Evolutionary conservation across 2,329 filamentous ascomycete genomes (phyloP).

Genomic region (Aspergillus pseudoglaucus): DNA sequence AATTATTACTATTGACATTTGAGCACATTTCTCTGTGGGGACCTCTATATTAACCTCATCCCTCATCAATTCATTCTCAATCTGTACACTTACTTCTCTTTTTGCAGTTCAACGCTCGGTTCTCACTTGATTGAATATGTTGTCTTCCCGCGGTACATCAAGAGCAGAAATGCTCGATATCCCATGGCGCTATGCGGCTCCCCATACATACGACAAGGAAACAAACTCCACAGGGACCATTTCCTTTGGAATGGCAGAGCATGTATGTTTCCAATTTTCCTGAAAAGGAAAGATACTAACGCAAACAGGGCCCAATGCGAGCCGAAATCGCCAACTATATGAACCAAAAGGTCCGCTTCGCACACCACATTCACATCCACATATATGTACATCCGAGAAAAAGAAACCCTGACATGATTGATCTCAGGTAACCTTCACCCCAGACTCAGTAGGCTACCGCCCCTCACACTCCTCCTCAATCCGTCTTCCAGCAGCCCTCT

Average conservation of each 20-base stretch:
- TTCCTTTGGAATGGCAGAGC: conserved; percentile 32
- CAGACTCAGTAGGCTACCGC: conserved; percentile 36
- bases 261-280: conserved; percentile 17
- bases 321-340: conserved; percentile 34
- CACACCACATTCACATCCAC: too few relatives aligned
- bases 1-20: background rate
- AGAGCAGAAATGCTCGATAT: conserved; percentile 15
- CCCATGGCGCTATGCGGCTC: conserved; percentile 23
- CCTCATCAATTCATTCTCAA: background rate
- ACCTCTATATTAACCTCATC: background rate
- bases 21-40: background rate
- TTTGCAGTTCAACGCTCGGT: background rate
- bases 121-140: conserved; percentile 12
- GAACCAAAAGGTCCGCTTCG: conserved; percentile 26
- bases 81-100: background rate
- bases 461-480: conserved; percentile 32
- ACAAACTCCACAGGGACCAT: conserved; percentile 27
- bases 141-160: conserved; percentile 21
- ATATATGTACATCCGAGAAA: too few relatives aligned
- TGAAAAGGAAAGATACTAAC: background rate
- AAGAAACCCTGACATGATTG: background rate
- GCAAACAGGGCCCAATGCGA: conserved; percentile 28
- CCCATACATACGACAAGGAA: conserved; percentile 20
- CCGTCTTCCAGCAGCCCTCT: conserved; percentile 35
- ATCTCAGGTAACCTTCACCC: conserved; percentile 23